Percentiles rank a stretch among this genome's conserved stretches.
These are phyloP conservation scores for Populus davidiana DNA, from an alignment of 345 rosid genomes.

Conservation along the genomic window DNA sequence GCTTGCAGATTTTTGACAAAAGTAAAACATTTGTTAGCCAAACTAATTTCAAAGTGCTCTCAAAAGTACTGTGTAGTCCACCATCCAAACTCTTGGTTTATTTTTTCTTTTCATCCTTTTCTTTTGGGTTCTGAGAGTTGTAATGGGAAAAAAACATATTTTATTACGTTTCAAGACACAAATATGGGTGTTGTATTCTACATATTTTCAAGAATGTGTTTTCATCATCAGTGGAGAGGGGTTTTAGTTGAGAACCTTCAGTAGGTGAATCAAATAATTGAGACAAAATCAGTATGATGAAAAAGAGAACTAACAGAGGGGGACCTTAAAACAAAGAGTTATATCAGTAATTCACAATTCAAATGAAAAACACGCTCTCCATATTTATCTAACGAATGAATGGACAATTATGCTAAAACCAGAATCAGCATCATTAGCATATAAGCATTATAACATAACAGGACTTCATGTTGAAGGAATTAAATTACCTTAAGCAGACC, in stretches of 20 bases:
- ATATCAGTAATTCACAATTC: background rate
- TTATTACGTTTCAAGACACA: background rate
- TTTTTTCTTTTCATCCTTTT: background rate
- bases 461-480: background rate
- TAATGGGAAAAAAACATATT: background rate
- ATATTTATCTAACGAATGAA: background rate
- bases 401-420: background rate
- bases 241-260: background rate
- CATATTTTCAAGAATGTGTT: background rate
- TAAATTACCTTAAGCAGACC: slow-evolving; percentile 72
- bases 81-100: background rate
- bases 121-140: background rate
- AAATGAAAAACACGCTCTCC: background rate
- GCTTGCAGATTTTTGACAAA: background rate
- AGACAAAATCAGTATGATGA: background rate
- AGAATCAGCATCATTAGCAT: background rate
- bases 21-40: background rate
- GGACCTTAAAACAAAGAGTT: background rate
- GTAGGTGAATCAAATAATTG: background rate
- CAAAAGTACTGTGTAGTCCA: background rate
- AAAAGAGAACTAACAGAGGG: background rate
- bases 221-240: background rate
- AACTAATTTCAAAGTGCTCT: background rate
- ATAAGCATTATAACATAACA: background rate
- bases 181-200: background rate